Percentiles rank a stretch among this genome's conserved stretches.
These are phyloP conservation scores for Trypethelium eluteriae DNA, from an alignment of 495 filamentous ascomycete species.

Conservation along the genomic window DNA sequence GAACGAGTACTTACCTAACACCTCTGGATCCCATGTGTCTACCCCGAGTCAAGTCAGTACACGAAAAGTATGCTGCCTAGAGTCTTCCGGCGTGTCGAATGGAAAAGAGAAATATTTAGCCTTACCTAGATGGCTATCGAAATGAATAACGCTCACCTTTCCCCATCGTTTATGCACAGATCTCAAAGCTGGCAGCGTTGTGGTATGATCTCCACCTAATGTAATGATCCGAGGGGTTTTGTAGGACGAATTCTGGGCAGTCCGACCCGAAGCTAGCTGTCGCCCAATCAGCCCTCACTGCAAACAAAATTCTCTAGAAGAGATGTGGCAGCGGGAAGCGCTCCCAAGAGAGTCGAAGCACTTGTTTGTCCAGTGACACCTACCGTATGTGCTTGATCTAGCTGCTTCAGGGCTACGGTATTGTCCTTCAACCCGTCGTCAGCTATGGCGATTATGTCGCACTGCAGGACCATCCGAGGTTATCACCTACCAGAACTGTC, in stretches of 20 bases:
- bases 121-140: conserved; percentile 46
- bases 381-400: conserved; percentile 42
- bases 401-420: conserved; percentile 45
- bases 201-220: conserved; percentile 48
- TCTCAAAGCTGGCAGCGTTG: conserved; percentile 43
- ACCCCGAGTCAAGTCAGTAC: conserved; percentile 7
- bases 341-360: not conserved
- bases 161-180: conserved; percentile 42
- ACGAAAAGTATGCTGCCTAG: not conserved
- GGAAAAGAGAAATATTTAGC: conserved; percentile 1
- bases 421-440: conserved; percentile 36
- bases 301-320: not conserved
- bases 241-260: conserved; percentile 26
- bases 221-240: conserved; percentile 42
- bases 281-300: not conserved
- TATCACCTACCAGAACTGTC: conserved; percentile 36
- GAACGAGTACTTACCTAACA: conserved; percentile 32
- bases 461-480: not conserved
- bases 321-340: conserved; percentile 6
- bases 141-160: conserved; percentile 47
- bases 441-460: conserved; percentile 3
- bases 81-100: not conserved
- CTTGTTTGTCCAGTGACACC: conserved; percentile 2
- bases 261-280: conserved; percentile 31
- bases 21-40: conserved; percentile 47